Conservation (phyloP, 2,329 filamentous ascomycete genomes). For the Sarocladium kiliense region DNA sequence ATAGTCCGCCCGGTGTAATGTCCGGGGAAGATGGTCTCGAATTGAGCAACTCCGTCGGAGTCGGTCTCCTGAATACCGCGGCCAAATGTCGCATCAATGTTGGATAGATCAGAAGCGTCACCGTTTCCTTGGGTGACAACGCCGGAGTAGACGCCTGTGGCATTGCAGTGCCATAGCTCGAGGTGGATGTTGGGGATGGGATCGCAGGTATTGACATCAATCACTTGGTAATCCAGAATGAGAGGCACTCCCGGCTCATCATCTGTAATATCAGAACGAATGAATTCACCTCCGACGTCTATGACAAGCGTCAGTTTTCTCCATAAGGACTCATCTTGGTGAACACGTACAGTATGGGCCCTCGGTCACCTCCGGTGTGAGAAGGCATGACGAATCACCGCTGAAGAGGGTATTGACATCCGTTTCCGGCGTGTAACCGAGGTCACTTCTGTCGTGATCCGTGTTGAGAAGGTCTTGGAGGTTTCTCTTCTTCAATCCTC, state of each 20-base stretch:
- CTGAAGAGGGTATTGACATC: conserved; percentile 30
- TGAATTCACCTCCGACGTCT: conserved; percentile 27
- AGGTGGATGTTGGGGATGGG: conserved; percentile 32
- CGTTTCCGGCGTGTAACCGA: conserved; percentile 24
- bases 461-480: conserved; percentile 26
- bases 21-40: conserved; percentile 38
- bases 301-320: neutral
- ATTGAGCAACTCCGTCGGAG: conserved; percentile 35
- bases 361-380: conserved; percentile 45
- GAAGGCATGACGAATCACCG: conserved; percentile 37
- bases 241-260: conserved; percentile 33
- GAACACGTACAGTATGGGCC: conserved; percentile 36
- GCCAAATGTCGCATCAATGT: conserved; percentile 28
- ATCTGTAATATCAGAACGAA: conserved; percentile 33
- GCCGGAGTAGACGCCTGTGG: conserved; percentile 40
- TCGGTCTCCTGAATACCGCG: conserved; percentile 35
- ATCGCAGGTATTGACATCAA: conserved; percentile 36
- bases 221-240: conserved; percentile 36
- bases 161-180: conserved; percentile 41
- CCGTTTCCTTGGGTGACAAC: conserved; percentile 33
- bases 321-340: neutral
- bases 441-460: conserved; percentile 31
- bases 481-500: conserved; percentile 20
- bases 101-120: conserved; percentile 31
- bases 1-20: conserved; percentile 40